These are phyloP conservation scores for Calocybe gambosa DNA, from an alignment of 1,284 basidiomycete genomes.

Conservation along the genomic window DNA sequence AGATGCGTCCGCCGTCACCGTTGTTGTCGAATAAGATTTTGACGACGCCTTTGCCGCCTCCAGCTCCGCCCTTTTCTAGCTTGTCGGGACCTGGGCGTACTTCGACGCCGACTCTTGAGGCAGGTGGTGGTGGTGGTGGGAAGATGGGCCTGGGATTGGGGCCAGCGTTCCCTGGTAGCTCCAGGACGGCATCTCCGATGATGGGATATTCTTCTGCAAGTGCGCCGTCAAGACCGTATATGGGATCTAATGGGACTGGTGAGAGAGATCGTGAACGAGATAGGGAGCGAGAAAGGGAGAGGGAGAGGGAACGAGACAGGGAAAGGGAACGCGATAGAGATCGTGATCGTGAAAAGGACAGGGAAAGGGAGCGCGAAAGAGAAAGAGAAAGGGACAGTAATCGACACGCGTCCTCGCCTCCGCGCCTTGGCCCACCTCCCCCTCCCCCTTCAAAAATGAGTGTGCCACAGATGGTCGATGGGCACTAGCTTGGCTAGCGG, in stretches of 20 bases:
- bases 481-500: slow-evolving; percentile 18
- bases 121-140: no score
- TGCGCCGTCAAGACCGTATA: slow-evolving; percentile 3
- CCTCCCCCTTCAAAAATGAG: slow-evolving; percentile 31
- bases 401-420: slow-evolving; percentile 20
- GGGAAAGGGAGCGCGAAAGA: slow-evolving; percentile 16
- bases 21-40: slow-evolving; percentile 4
- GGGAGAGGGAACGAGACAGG: slow-evolving; percentile 17
- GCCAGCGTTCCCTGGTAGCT: slow-evolving; percentile 17
- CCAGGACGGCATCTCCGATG: slow-evolving; percentile 23
- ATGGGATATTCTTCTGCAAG: slow-evolving; percentile 18
- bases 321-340: slow-evolving; percentile 15
- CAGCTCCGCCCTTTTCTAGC: slow-evolving; percentile 5
- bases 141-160: slow-evolving; percentile 19
- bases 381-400: slow-evolving; percentile 11
- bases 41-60: background rate
- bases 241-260: slow-evolving; percentile 10
- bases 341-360: slow-evolving; percentile 22
- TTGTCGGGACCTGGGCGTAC: slow-evolving; percentile 17
- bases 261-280: slow-evolving; percentile 15
- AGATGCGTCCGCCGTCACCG: slow-evolving; percentile 18
- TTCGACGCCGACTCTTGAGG: slow-evolving; percentile 16
- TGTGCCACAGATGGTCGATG: slow-evolving; percentile 33
- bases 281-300: slow-evolving; percentile 14
- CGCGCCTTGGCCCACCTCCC: slow-evolving; percentile 22